Evolutionary conservation across 345 rosid species (phyloP).

Genomic region (Moricandia moricandioides): DNA sequence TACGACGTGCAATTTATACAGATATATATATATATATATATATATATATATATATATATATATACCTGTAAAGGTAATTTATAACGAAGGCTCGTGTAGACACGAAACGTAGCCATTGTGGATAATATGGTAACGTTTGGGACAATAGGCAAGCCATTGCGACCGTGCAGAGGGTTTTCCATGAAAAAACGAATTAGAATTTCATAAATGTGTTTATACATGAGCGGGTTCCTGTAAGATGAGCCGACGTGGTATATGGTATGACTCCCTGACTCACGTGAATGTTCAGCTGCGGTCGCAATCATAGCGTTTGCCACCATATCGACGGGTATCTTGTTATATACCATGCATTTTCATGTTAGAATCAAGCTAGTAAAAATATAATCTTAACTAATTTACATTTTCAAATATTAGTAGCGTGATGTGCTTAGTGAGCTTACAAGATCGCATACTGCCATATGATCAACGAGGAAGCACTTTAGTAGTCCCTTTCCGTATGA

Average conservation of each 20-base stretch:
- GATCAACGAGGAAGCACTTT: slow-evolving; percentile 29
- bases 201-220: slow-evolving; percentile 42
- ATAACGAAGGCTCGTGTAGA: slow-evolving; percentile 61
- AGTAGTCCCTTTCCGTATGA: slow-evolving; percentile 26
- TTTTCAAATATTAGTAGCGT: not conserved
- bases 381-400: not conserved
- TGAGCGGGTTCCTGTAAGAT: slow-evolving; percentile 49
- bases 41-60: too few species aligned
- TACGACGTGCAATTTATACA: not conserved
- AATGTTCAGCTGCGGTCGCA: not conserved
- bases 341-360: not conserved
- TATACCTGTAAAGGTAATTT: slow-evolving; percentile 41
- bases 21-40: too few species aligned
- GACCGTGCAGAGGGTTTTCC: slow-evolving; percentile 57
- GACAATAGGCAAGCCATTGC: slow-evolving; percentile 57
- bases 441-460: slow-evolving; percentile 32
- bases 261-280: slow-evolving; percentile 31
- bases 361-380: not conserved
- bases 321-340: slow-evolving; percentile 27
- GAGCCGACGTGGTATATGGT: slow-evolving; percentile 68
- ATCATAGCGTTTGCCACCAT: slow-evolving; percentile 21
- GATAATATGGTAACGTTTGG: slow-evolving; percentile 39
- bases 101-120: slow-evolving; percentile 57
- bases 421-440: slow-evolving; percentile 38
- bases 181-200: slow-evolving; percentile 44